phyloP scores from a whole-genome alignment of 768 basidiomycete genomes.

The Pleurotus djamor region DNA sequence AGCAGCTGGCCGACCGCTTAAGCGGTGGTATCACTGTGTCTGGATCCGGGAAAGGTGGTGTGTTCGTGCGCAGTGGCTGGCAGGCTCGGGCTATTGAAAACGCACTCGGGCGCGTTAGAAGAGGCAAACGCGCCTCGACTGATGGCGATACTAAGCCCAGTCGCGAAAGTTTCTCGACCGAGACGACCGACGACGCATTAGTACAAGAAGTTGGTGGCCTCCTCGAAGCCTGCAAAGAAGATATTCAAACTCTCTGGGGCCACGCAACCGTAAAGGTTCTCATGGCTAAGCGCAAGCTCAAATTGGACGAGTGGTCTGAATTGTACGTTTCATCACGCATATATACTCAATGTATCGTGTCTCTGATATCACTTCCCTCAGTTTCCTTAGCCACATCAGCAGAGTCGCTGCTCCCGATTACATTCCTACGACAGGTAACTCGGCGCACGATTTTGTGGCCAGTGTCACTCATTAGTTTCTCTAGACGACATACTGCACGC shows the following conservation, averaged over 20 bases:
- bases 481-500: conserved; percentile 85
- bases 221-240: conserved; percentile 55
- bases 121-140: conserved; percentile 24
- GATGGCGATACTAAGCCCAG: conserved; percentile 28
- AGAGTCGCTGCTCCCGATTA: conserved; percentile 72
- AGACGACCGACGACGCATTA: conserved; percentile 46
- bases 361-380: conserved; percentile 21
- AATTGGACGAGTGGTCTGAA: conserved; percentile 86
- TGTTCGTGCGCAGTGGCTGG: conserved; percentile 82
- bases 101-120: conserved; percentile 37
- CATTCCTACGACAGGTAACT: conserved; percentile 69
- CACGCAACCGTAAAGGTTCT: conserved; percentile 69
- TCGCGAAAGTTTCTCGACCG: conserved; percentile 27
- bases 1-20: conserved; percentile 65
- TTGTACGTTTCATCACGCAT: conserved; percentile 52
- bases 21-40: conserved; percentile 73
- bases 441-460: conserved; percentile 6
- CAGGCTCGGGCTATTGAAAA: conserved; percentile 67
- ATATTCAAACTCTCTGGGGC: conserved; percentile 72
- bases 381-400: conserved; percentile 73
- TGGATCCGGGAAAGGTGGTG: conserved; percentile 72
- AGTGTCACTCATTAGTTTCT: conserved; percentile 24
- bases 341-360: not conserved
- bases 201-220: conserved; percentile 61
- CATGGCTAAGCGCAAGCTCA: conserved; percentile 65